Evolutionary conservation across 371 early-diverging fungal genomes (phyloP), one percentile per base, ranked within the genome.

Genomic region (Ecytonucleospora hepatopenaei): DNA sequence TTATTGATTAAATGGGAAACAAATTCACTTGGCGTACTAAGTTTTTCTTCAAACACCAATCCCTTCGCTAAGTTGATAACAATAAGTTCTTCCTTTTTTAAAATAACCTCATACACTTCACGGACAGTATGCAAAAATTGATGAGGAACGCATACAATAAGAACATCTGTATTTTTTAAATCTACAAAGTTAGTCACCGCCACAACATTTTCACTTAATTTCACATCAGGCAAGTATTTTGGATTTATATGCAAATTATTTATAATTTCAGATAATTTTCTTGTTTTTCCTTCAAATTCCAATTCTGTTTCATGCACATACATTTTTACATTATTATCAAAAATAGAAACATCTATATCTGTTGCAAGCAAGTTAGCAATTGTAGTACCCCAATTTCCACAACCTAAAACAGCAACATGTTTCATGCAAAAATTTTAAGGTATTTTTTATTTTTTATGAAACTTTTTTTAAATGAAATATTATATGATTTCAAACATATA

Each of bases 101-200:
- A n/a, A n/a, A n/a, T n/a, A n/a, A n/a, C n/a, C n/a, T n/a, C n/a
- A n/a, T 87, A 83, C 81, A 90, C 87, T 21, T 85, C 84, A 1
- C 58, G 30, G 12, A 72, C 35, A 31, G 85, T 84, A 51, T 87
- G 76, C 24, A 91, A 87, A 81, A 92, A 94, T 85, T 88, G 68
- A 80, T 94, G 94, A 27, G 97, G 96, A 32, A 94, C 79, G 15
- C 92, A 92, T 78, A 97, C 89, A 30, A 95, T 85, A 21, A 95
- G 79, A 54, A 92, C 82, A 31, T 91, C 88, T 4, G 90, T 88
- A 62, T 82, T 90, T 19, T 82, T 71, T 60, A 85, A 85, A 48
- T 87, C 83, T 5, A 83, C 65, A 16, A 93, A 76, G 66, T 89
- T 86, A 2, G 93, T 84, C 23, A 83, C 84, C 16, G 93, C 93